A percentile compares a stretch with the other conserved stretches of the same genome.
Evolutionary conservation across 495 filamentous ascomycete species (phyloP).

Genomic region (Hyaloscypha hepaticicola): DNA sequence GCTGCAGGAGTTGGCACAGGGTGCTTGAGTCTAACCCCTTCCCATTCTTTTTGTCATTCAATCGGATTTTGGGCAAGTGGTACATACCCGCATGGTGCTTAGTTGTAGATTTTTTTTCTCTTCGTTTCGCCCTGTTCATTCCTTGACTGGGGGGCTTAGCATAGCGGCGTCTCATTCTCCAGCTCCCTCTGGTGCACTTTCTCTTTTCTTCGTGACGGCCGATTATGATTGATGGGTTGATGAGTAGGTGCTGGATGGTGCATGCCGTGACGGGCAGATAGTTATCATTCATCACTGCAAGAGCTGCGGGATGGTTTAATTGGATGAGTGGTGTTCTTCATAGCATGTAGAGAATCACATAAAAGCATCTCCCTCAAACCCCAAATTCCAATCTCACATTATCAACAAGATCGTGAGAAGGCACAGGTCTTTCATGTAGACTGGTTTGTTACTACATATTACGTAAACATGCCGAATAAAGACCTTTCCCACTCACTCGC

Average conservation of each 20-base stretch:
- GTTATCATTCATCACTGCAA: constrained; percentile 13
- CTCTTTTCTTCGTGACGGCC: constrained; percentile 4
- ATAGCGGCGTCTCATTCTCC: too few species aligned
- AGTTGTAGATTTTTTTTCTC: background rate
- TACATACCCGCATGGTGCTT: background rate
- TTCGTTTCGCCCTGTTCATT: background rate
- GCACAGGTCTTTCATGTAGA: too few species aligned
- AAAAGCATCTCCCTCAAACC: too few species aligned
- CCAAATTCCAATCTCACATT: too few species aligned
- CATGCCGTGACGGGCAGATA: too few species aligned
- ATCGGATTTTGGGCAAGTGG: background rate
- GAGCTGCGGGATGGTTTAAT: constrained; percentile 13
- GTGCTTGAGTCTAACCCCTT: background rate
- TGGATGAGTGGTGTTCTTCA: background rate
- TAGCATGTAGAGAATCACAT: background rate
- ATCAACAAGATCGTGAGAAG: too few species aligned
- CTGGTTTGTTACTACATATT: too few species aligned
- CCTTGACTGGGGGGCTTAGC: background rate
- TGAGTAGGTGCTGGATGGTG: background rate
- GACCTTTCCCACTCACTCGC: background rate
- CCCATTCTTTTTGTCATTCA: background rate
- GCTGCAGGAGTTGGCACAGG: constrained; percentile 42
- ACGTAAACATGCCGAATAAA: too few species aligned
- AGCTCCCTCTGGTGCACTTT: background rate
- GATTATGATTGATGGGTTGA: background rate